Evolutionary conservation across 2,329 filamentous ascomycete genomes (phyloP).

Genomic region (Fusarium duplospermum): DNA sequence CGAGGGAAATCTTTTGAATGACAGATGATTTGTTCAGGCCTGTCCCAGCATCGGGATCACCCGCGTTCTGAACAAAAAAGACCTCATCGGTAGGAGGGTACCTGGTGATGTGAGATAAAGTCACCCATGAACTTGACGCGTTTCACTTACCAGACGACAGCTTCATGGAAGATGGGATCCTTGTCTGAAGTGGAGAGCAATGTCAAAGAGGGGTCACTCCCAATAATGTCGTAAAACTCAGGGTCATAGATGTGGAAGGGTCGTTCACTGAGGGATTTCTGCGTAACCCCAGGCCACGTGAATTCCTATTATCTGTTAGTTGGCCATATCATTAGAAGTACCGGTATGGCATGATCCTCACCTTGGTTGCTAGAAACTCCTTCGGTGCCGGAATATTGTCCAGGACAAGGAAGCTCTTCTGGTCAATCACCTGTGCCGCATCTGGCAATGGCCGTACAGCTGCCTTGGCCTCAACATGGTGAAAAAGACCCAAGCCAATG

Average conservation of each 20-base stretch:
- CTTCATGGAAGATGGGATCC: slow-evolving; percentile 66
- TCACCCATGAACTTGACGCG: accelerated
- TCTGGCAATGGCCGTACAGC: slow-evolving; percentile 12
- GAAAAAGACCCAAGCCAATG: not conserved
- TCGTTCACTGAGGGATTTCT: slow-evolving; percentile 32
- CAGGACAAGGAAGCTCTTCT: slow-evolving; percentile 39
- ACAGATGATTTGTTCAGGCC: slow-evolving; percentile 63
- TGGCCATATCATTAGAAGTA: too few species aligned
- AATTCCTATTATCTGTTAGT: slow-evolving; percentile 12
- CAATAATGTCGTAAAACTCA: slow-evolving; percentile 63
- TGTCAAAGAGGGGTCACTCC: slow-evolving; percentile 60
- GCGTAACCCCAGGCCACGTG: slow-evolving; percentile 39
- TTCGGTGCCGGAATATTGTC: slow-evolving; percentile 25
- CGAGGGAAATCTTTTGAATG: slow-evolving; percentile 62
- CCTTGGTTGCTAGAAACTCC: slow-evolving; percentile 35
- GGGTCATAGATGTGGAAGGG: slow-evolving; percentile 56
- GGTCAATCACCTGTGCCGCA: slow-evolving; percentile 37
- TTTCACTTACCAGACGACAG: slow-evolving; percentile 58
- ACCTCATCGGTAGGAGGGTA: slow-evolving; percentile 61
- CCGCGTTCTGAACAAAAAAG: slow-evolving; percentile 67
- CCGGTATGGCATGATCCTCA: not conserved
- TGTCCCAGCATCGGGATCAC: slow-evolving; percentile 59
- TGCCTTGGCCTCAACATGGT: not conserved
- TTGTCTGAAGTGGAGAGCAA: slow-evolving; percentile 57
- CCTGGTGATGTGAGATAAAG: slow-evolving; percentile 7